Conservation (phyloP, 31 red algal species). For the Asparagopsis taxiformis region DNA sequence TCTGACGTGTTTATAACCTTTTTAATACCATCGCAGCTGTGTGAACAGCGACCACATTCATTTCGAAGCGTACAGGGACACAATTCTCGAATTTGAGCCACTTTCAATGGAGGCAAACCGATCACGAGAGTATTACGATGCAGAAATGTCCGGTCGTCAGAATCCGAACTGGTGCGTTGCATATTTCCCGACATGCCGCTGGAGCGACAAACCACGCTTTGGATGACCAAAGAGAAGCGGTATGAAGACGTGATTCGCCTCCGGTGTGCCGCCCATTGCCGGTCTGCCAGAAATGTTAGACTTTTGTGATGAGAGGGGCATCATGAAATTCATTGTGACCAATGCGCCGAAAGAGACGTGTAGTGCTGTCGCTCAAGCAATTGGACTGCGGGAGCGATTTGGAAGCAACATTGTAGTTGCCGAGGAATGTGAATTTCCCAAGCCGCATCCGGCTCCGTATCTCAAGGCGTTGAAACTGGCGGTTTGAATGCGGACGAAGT, state of each 20-base stretch:
- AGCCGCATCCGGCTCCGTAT: slow-evolving; percentile 63
- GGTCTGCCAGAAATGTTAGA: slow-evolving; percentile 34
- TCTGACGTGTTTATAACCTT: no score
- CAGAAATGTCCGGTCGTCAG: slow-evolving; percentile 65
- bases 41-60: slow-evolving; percentile 63
- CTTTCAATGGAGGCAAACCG: slow-evolving; percentile 42
- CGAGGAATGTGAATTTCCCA: slow-evolving; percentile 53
- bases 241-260: slow-evolving; percentile 42
- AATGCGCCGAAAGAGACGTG: slow-evolving; percentile 58
- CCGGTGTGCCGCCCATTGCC: slow-evolving; percentile 30
- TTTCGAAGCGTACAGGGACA: slow-evolving; percentile 56
- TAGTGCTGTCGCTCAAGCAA: slow-evolving; percentile 26
- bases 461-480: slow-evolving; percentile 24
- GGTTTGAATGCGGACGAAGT: slow-evolving; percentile 31
- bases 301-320: slow-evolving; percentile 4
- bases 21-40: slow-evolving; percentile 51
- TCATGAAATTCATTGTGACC: slow-evolving; percentile 53
- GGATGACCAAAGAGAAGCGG: slow-evolving; percentile 55
- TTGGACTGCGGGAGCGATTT: slow-evolving; percentile 35
- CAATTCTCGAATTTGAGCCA: slow-evolving; percentile 40
- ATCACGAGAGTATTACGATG: slow-evolving; percentile 48
- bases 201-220: slow-evolving; percentile 17
- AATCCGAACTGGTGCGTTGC: slow-evolving; percentile 58
- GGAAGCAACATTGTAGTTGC: slow-evolving; percentile 31
- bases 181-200: slow-evolving; percentile 55